These are phyloP conservation scores for Mortierella hygrophila DNA, from an alignment of 192 early-diverging fungal genomes.

Conservation along the genomic window DNA sequence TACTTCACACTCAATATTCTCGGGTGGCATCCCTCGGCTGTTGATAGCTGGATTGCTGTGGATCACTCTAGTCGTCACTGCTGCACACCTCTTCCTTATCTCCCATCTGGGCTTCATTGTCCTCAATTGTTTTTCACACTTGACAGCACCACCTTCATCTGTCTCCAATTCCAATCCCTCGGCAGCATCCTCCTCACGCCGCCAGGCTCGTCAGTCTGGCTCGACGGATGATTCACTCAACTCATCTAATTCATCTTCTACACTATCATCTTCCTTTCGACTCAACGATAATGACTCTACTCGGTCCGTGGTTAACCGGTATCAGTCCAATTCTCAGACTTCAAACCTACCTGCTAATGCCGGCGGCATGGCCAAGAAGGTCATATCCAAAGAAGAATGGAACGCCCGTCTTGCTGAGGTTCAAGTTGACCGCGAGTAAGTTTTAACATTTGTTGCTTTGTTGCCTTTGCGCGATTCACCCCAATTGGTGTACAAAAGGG, in stretches of 20 bases:
- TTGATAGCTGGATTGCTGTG: constrained; percentile 35
- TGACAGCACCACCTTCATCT: constrained; percentile 13
- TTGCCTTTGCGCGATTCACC: constrained; percentile 36
- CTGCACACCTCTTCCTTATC: constrained; percentile 41
- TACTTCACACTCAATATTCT: constrained; percentile 14
- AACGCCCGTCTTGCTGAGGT: constrained; percentile 85
- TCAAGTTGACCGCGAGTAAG: constrained; percentile 86
- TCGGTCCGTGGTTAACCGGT: constrained; percentile 19
- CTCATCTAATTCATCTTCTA: constrained; percentile 4
- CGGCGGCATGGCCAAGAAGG: constrained; percentile 62
- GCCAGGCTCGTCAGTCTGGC: not conserved
- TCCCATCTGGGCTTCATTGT: constrained; percentile 47
- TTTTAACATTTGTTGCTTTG: not conserved
- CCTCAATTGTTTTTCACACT: constrained; percentile 47
- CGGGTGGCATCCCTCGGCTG: constrained; percentile 41
- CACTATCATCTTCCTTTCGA: constrained; percentile 7
- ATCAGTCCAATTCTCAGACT: constrained; percentile 47
- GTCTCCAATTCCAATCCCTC: constrained; percentile 14
- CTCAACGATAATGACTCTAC: constrained; percentile 9
- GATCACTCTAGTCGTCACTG: constrained; percentile 41
- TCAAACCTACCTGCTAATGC: constrained; percentile 29
- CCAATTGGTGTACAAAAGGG: not conserved
- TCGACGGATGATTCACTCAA: constrained; percentile 1
- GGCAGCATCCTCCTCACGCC: constrained; percentile 16
- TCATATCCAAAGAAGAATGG: constrained; percentile 85